These are phyloP conservation scores for Termitomyces sp. DNA, from an alignment of 768 basidiomycete genomes.

Conservation along the genomic window DNA sequence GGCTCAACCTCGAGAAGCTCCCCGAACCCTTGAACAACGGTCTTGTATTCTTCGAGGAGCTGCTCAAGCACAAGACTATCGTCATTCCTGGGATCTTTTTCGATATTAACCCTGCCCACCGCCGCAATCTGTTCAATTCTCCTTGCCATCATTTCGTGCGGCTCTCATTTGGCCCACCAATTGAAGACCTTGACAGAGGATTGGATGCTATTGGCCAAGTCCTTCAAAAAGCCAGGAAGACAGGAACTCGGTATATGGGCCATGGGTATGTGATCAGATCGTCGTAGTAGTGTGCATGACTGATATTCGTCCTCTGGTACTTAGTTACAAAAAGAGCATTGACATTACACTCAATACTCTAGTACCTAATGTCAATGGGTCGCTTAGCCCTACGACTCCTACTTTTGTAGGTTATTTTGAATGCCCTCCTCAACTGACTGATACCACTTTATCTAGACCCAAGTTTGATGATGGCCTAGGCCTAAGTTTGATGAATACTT, in stretches of 20 bases:
- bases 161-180: constrained; percentile 79
- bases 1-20: constrained; percentile 81
- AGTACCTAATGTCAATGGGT: constrained; percentile 15
- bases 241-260: constrained; percentile 60
- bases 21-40: constrained; percentile 86
- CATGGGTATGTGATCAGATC: constrained; percentile 44
- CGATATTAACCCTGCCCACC: constrained; percentile 77
- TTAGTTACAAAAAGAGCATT: constrained; percentile 29
- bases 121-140: constrained; percentile 85
- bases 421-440: neutral
- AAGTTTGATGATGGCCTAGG: neutral
- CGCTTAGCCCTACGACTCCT: constrained; percentile 10
- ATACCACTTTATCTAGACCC: neutral
- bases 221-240: constrained; percentile 62
- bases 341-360: constrained; percentile 14
- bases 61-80: constrained; percentile 87
- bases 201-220: constrained; percentile 85
- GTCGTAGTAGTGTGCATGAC: neutral
- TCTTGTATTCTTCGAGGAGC: constrained; percentile 91
- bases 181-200: constrained; percentile 78
- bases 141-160: constrained; percentile 91
- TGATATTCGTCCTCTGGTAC: neutral
- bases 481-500: neutral
- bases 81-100: constrained; percentile 92
- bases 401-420: constrained; percentile 6